These are phyloP conservation scores for Xylariaceae sp. DNA, from an alignment of 2,329 filamentous ascomycete genomes.

Conservation along the genomic window DNA sequence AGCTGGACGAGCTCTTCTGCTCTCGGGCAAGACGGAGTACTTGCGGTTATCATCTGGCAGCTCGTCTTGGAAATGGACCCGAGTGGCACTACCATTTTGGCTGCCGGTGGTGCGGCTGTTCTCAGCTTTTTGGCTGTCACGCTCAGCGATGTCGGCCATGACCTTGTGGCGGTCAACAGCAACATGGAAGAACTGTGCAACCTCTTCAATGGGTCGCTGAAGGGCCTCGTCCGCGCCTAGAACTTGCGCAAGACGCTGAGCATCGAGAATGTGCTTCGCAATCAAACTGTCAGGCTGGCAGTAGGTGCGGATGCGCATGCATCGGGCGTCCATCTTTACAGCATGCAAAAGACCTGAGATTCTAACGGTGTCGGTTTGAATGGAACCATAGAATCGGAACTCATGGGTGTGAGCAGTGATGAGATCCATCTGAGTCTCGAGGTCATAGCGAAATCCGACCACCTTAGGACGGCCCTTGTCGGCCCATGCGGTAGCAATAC, in stretches of 20 bases:
- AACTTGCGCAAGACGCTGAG: constrained; percentile 46
- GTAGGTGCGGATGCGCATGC: constrained; percentile 50
- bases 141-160: constrained; percentile 8
- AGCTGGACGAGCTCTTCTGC: too few relatives aligned
- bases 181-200: constrained; percentile 50
- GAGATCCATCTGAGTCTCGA: constrained; percentile 56
- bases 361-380: constrained; percentile 37
- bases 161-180: constrained; percentile 44
- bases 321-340: constrained; percentile 49
- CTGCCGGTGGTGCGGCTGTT: not conserved
- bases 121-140: too few relatives aligned
- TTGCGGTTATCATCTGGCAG: too few relatives aligned
- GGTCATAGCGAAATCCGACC: constrained; percentile 53
- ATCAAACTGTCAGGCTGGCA: constrained; percentile 55
- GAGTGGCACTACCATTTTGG: constrained; percentile 5
- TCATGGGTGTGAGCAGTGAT: constrained; percentile 44
- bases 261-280: constrained; percentile 52
- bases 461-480: constrained; percentile 50
- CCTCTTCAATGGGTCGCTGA: constrained; percentile 45
- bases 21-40: too few relatives aligned
- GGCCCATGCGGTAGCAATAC: constrained; percentile 47
- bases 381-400: constrained; percentile 51
- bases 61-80: constrained; percentile 10
- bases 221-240: constrained; percentile 41
- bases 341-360: constrained; percentile 46